Evolutionary conservation across 441 rosid genomes (phyloP).

Genomic region (Pelargonium citronellum): DNA sequence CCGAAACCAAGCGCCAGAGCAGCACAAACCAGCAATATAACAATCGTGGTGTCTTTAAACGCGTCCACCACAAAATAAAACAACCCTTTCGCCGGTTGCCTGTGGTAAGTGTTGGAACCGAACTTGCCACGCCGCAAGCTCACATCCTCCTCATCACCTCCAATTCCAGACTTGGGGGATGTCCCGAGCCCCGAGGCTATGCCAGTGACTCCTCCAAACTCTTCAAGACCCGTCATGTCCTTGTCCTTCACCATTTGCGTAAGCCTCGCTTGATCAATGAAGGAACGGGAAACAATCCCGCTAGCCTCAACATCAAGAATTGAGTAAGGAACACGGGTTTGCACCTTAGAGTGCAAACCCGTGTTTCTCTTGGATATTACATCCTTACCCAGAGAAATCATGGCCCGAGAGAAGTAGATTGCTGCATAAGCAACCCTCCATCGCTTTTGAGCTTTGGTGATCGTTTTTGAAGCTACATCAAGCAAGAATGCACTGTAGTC

Average conservation of each 20-base stretch:
- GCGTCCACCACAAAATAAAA: constrained; percentile 51
- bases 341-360: no score
- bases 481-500: no score
- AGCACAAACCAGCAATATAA: constrained; percentile 56
- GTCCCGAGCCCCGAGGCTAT: constrained; percentile 37
- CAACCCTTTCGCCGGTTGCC: constrained; percentile 51
- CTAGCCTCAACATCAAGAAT: no score
- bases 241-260: constrained; percentile 38
- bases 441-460: no score
- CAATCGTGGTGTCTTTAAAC: constrained; percentile 57
- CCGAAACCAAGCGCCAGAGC: constrained; percentile 63
- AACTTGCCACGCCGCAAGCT: constrained; percentile 36
- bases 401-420: no score
- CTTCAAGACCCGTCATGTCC: constrained; percentile 25
- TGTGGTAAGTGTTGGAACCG: constrained; percentile 58
- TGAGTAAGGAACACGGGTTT: no score
- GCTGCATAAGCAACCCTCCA: no score
- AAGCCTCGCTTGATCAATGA: constrained; percentile 29
- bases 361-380: no score
- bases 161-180: constrained; percentile 33
- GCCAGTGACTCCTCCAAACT: constrained; percentile 35
- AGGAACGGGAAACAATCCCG: constrained; percentile 15
- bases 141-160: constrained; percentile 30
- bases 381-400: no score
- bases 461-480: no score